These are phyloP conservation scores for Cercospora beticola DNA, from an alignment of 2,329 filamentous ascomycete genomes.

Conservation along the genomic window DNA sequence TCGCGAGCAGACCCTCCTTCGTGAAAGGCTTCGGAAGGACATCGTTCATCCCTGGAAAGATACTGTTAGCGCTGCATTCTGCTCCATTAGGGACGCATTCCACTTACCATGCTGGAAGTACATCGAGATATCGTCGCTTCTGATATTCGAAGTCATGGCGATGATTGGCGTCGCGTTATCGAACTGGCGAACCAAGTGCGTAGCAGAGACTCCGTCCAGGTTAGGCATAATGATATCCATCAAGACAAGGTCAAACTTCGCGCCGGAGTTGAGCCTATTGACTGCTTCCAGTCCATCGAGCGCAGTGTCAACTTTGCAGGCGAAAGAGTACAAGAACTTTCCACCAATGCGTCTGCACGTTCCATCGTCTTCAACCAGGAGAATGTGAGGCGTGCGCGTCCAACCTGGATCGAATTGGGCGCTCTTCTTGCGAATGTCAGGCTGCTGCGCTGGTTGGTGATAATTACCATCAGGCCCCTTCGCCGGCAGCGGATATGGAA, in stretches of 20 bases:
- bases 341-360: slow-evolving; percentile 66
- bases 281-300: slow-evolving; percentile 88
- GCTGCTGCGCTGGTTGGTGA: slow-evolving; percentile 45
- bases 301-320: slow-evolving; percentile 64
- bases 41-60: slow-evolving; percentile 81
- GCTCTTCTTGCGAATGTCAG: slow-evolving; percentile 61
- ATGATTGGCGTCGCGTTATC: slow-evolving; percentile 82
- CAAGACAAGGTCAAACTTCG: slow-evolving; percentile 61
- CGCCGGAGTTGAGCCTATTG: slow-evolving; percentile 70
- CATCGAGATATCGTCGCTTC: slow-evolving; percentile 92
- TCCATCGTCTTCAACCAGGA: slow-evolving; percentile 82
- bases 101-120: slow-evolving; percentile 91
- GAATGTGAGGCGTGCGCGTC: slow-evolving; percentile 70
- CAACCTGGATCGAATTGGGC: slow-evolving; percentile 63
- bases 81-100: not conserved
- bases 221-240: slow-evolving; percentile 88
- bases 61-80: not conserved
- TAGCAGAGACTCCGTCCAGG: slow-evolving; percentile 90
- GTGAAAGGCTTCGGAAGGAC: slow-evolving; percentile 97
- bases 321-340: slow-evolving; percentile 66
- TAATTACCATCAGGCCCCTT: slow-evolving; percentile 55
- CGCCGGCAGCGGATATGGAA: slow-evolving; percentile 76
- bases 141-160: slow-evolving; percentile 98
- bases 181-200: slow-evolving; percentile 86
- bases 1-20: slow-evolving; percentile 71